Percentiles rank a stretch among this genome's conserved stretches.
phyloP scores from a whole-genome alignment of 768 basidiomycete genomes.

The Tylopilus vinaceipallidus region DNA sequence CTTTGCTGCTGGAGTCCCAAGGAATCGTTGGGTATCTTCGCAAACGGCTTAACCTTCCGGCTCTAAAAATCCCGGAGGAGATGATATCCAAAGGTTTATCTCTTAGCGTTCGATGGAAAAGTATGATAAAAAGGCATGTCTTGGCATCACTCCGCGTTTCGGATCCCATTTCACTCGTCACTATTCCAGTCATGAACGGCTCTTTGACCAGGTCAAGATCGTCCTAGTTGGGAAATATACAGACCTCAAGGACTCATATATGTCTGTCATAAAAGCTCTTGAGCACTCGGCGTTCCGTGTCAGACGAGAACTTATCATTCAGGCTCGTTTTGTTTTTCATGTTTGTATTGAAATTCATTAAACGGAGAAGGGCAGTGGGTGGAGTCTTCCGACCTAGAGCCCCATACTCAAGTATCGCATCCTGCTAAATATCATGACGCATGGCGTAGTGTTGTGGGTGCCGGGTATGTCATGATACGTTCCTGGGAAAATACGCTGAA shows the following conservation, averaged over 20 bases:
- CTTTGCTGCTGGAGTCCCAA: slow-evolving; percentile 86
- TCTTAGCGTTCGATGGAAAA: slow-evolving; percentile 77
- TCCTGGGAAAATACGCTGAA: slow-evolving; percentile 10
- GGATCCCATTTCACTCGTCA: slow-evolving; percentile 1
- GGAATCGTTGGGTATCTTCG: slow-evolving; percentile 85
- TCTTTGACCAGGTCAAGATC: slow-evolving; percentile 86
- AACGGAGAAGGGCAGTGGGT: slow-evolving; percentile 68
- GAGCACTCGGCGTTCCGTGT: slow-evolving; percentile 97
- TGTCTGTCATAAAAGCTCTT: slow-evolving; percentile 94
- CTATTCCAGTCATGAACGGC: slow-evolving; percentile 76
- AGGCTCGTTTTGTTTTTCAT: slow-evolving; percentile 47
- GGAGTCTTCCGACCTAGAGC: slow-evolving; percentile 89
- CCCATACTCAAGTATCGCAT: slow-evolving; percentile 70
- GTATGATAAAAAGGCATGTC: slow-evolving; percentile 75
- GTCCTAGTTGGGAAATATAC: slow-evolving; percentile 98
- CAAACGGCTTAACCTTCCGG: slow-evolving; percentile 74
- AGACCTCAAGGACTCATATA: slow-evolving; percentile 94
- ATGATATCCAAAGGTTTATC: slow-evolving; percentile 61
- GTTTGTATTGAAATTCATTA: slow-evolving; percentile 1
- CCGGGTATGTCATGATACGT: slow-evolving; percentile 53
- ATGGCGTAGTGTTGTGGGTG: slow-evolving; percentile 88
- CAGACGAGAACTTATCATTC: slow-evolving; percentile 75
- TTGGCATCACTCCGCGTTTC: neutral
- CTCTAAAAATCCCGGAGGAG: slow-evolving; percentile 49
- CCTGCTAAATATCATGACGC: slow-evolving; percentile 94